Evolutionary conservation across 805 yeast genomes (phyloP), one percentile per base, ranked within the genome.

Genomic region (Teunomyces panamensis): DNA sequence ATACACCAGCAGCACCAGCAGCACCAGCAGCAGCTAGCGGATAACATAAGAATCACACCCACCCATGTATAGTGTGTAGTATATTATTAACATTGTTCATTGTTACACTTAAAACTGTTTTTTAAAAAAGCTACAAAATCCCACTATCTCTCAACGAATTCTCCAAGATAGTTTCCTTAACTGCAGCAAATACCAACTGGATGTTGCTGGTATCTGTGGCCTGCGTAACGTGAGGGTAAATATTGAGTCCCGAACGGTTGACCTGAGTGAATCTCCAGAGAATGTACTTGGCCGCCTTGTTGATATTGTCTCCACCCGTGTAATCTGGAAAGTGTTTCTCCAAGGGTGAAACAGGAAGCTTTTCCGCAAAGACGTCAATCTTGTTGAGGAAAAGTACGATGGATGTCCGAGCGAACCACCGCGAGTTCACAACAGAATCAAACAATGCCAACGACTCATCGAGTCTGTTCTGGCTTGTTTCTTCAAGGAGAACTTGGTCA

Each of bases 151-250:
- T 82, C 55, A 87, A 75, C 14, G 87, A 74, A 60, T 87, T 87
- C 55, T 87, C 89, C 60, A 88, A 73, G 42, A 87, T 83, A 3
- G 90, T 85, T 61, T 87, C 94, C 58, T 83, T 84, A 33, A 87
- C 88, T 6, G 92, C 91, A 9, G 89, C 90, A 68, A 87, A 85
- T 5, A 90, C 96, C 57, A 89, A 70, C 59, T 86, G 83, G 52
- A 91, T 89, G 65, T 90, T 90, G 27, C 89, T 83, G 5, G 97
- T 90, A 63, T 90, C 96, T 0, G 96, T 90, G 0, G 97, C 97
- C 66, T 90, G 96, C 3, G 97, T 90, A 20, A 90, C 87, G 65
- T 90, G 96, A 9, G 97, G 96, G 58, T 87, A 87, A 30, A 91
- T 80, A 50, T 84, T 86, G 52, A 89, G 72, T 16, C 89, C 89